Percentiles rank a stretch among this genome's conserved stretches.
These are phyloP conservation scores for Eucalyptus cloeziana DNA, from an alignment of 345 rosid genomes.

Conservation along the genomic window DNA sequence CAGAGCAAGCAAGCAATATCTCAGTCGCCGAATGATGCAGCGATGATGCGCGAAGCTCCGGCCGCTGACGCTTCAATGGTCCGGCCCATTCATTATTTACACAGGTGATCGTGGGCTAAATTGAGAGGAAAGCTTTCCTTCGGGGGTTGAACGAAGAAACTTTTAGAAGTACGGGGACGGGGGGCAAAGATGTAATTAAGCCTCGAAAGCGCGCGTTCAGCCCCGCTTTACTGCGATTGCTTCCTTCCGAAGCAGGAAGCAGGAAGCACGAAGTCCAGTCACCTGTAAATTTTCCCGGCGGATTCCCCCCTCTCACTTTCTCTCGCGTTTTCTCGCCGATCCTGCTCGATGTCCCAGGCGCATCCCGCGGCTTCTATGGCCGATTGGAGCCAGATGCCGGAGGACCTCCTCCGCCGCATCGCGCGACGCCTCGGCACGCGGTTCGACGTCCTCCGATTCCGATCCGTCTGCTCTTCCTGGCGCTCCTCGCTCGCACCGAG, in stretches of 20 bases:
- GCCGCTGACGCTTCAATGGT: constrained; percentile 12
- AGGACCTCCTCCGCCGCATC: constrained; percentile 54
- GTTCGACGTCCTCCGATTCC: constrained; percentile 50
- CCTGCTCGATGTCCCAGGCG: too few relatives aligned
- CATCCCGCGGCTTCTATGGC: constrained; percentile 10
- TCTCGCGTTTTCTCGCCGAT: not conserved
- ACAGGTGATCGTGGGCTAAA: too few relatives aligned
- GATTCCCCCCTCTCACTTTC: not conserved
- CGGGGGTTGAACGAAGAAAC: too few relatives aligned
- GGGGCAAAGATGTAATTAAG: too few relatives aligned
- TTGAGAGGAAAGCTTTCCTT: too few relatives aligned
- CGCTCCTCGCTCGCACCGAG: constrained; percentile 25
- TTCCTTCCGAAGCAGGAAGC: too few relatives aligned
- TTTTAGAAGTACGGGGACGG: too few relatives aligned
- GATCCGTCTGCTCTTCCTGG: constrained; percentile 10
- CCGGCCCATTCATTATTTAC: not conserved
- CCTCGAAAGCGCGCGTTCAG: too few relatives aligned
- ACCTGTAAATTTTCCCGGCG: accelerated
- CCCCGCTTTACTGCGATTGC: too few relatives aligned
- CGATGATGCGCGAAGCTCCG: constrained; percentile 52
- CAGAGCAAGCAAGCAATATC: not conserved
- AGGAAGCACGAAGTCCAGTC: too few relatives aligned
- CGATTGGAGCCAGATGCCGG: constrained; percentile 56
- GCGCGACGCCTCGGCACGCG: constrained; percentile 27
- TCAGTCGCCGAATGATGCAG: constrained; percentile 33